phyloP scores from a whole-genome alignment of 2,329 filamentous ascomycete genomes.

The Escovopsis weberi region DNA sequence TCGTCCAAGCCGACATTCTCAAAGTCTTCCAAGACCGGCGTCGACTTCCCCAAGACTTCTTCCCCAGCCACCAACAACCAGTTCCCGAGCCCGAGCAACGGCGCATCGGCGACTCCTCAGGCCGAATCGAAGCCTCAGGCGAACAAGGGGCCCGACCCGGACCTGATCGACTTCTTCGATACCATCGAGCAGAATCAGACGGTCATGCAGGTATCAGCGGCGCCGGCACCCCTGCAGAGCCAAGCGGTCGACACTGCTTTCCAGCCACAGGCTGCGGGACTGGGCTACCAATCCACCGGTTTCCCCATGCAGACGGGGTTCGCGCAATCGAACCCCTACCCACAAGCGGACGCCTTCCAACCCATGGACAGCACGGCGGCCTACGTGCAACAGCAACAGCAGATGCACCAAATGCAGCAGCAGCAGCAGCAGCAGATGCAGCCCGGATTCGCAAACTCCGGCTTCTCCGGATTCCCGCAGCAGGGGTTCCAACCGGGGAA shows the following conservation, averaged over 20 bases:
- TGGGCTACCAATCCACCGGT: constrained; percentile 14
- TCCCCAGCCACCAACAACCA: constrained; percentile 26
- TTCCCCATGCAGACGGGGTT: constrained; percentile 15
- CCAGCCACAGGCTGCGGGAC: constrained; percentile 24
- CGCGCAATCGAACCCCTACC: constrained; percentile 17
- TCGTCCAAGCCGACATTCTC: constrained; percentile 16
- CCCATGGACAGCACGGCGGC: constrained; percentile 14
- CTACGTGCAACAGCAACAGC: constrained; percentile 18
- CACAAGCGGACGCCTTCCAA: constrained; percentile 19
- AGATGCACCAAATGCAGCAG: constrained; percentile 8
- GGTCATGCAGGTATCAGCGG: constrained; percentile 38
- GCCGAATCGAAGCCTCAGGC: constrained; percentile 29
- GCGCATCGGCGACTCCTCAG: constrained; percentile 6
- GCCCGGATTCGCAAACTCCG: constrained; percentile 49
- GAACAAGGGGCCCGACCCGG: constrained; percentile 52
- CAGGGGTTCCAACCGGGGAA: constrained; percentile 42
- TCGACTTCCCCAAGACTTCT: constrained; percentile 22
- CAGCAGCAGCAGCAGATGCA: constrained; percentile 29
- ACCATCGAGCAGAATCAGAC: constrained; percentile 85
- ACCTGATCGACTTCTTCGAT: constrained; percentile 89
- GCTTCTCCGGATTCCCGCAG: constrained; percentile 71
- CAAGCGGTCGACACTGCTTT: constrained; percentile 18
- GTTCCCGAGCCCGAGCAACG: constrained; percentile 24
- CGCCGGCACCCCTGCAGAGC: constrained; percentile 15
- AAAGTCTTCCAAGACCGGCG: constrained; percentile 22